A percentile compares a stretch with the other conserved stretches of the same genome.
Conservation (phyloP, 1,284 basidiomycete species). For the Ceratobasidium theobromae region DNA sequence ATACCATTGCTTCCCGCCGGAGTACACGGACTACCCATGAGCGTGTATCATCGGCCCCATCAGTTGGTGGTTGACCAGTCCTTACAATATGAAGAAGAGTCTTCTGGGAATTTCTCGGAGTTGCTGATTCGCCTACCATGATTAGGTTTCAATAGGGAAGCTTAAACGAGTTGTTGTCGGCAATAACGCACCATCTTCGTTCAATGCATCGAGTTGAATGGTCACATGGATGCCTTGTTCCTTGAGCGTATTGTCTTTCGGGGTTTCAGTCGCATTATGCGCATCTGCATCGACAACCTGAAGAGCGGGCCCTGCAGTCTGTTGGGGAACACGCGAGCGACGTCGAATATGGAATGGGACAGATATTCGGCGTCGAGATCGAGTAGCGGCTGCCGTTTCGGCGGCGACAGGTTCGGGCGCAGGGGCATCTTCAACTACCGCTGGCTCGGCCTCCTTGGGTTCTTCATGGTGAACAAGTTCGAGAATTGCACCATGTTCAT, state of each 20-base stretch:
- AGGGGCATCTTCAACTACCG: conserved; percentile 37
- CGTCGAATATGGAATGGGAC: conserved; percentile 62
- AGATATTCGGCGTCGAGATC: conserved; percentile 55
- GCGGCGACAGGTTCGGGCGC: conserved; percentile 30
- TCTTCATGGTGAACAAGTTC: conserved; percentile 67
- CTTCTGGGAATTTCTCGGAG: conserved; percentile 74
- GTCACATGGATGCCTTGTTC: conserved; percentile 70
- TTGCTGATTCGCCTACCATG: conserved; percentile 49
- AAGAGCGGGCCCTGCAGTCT: conserved; percentile 68
- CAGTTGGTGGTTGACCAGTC: conserved; percentile 50
- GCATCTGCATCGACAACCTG: conserved; percentile 68
- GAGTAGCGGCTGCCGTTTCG: conserved; percentile 29
- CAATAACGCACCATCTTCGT: conserved; percentile 61
- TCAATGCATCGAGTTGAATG: conserved; percentile 74
- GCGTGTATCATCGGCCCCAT: conserved; percentile 48
- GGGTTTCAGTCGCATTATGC: neutral
- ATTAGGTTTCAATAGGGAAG: too few species aligned
- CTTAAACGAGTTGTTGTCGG: too few species aligned
- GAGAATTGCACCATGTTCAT: conserved; percentile 72
- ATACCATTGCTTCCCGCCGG: conserved; percentile 73
- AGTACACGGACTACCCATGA: conserved; percentile 89
- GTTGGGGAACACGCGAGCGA: conserved; percentile 43
- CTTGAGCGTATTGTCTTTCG: conserved; percentile 41
- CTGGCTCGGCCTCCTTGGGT: conserved; percentile 33
- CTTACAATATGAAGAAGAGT: conserved; percentile 85